Base-by-base conservation (phyloP, 768 basidiomycete genomes). In the Galerina marginata region DNA sequence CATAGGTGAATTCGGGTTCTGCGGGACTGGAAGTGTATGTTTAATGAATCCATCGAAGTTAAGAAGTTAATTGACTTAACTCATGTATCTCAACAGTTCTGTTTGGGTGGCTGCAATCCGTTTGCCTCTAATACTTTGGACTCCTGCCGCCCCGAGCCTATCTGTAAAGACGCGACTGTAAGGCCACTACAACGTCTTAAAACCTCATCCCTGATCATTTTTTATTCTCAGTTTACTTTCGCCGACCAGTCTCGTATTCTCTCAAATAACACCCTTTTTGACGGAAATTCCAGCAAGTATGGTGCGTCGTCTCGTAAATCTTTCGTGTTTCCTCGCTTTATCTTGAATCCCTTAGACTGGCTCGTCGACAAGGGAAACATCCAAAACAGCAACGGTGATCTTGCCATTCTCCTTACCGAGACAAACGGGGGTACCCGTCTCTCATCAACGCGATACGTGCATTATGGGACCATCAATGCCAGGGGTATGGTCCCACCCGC, bases 61-160 rank as follows among this genome's bases (percentile, higher is more conserved):
- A n/a, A n/a, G n/a, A n/a, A 44, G 16, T 25, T 12, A 9, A 6
- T 37, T 36, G 15, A 45, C 11, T 40, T 45, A 42, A 59, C 33
- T 42, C 20, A 38, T 39, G 42, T 40, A 46, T 26, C 23, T 62
- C 33, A 52, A 16, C 65, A 92, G 87, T 94, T 87, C 72, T 94
- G 93, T 70, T 77, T 93, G 37, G 91, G 91, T 48, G 93, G 93
- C n/a, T 95, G 93, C 77, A 86, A 95, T 68, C 92, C 93, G 16
- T 79, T 92, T 33, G 74, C 79, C 44, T 95, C 93, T 6, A 67
- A 86, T 67, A 71, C 82, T 3, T 73, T 89, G 40, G 74, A 75
- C 59, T 92, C 92, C 0, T 95, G 92, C 75, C 73, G 69, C 49
- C 91, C 92, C 1, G 82, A 81, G 46, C 93, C 93, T 0, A 71